Percentiles rank a stretch among this genome's conserved stretches.
Conservation (phyloP, 2,329 filamentous ascomycete genomes). For the Cercospora sp. region DNA sequence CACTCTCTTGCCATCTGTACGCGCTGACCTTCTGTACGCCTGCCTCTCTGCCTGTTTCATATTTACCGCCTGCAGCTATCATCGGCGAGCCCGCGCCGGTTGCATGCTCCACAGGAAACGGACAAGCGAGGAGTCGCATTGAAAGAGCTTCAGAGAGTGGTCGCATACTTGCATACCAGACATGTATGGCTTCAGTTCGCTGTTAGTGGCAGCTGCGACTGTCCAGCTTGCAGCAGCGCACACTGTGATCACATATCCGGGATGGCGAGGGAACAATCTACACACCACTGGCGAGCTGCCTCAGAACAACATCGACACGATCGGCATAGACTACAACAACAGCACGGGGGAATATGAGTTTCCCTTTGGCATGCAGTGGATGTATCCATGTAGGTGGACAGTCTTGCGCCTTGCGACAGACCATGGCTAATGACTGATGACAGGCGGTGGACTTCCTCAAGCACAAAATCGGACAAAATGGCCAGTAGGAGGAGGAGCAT, state of each 20-base stretch:
- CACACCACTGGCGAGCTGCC: slow-evolving; percentile 65
- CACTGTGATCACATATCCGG: slow-evolving; percentile 81
- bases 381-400: slow-evolving; percentile 77
- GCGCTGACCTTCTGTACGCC: slow-evolving; percentile 4
- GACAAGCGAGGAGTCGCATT: slow-evolving; percentile 6
- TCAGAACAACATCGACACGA: slow-evolving; percentile 41
- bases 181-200: slow-evolving; percentile 2
- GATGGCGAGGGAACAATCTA: slow-evolving; percentile 84
- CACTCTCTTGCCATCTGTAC: background rate
- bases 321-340: slow-evolving; percentile 47
- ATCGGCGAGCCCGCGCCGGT: background rate
- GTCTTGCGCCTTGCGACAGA: background rate
- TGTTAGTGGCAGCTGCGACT: slow-evolving; percentile 7
- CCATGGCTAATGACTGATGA: slow-evolving; percentile 1
- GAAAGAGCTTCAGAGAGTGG: background rate
- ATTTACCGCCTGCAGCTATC: background rate
- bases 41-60: slow-evolving; percentile 5
- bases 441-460: slow-evolving; percentile 79
- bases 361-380: slow-evolving; percentile 93
- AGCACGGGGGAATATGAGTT: slow-evolving; percentile 21
- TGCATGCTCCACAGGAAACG: slow-evolving; percentile 2
- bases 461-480: slow-evolving; percentile 86
- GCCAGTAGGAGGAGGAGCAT: slow-evolving; percentile 82
- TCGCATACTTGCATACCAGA: background rate
- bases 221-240: slow-evolving; percentile 53